Conservation (phyloP, 2,329 filamentous ascomycete genomes). For the Alternaria gaisen region DNA sequence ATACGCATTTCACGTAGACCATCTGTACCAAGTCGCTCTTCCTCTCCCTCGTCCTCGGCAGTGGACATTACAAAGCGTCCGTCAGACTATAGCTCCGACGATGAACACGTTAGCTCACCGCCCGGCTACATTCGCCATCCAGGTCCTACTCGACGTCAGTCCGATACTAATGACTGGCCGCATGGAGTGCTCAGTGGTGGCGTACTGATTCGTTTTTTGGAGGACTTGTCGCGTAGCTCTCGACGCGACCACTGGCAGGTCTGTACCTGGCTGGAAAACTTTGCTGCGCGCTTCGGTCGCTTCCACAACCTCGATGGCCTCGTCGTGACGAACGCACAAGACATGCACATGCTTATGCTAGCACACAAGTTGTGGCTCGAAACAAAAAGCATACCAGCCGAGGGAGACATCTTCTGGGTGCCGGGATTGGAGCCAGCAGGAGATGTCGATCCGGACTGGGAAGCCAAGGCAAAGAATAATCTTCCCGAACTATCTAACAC, state of each 20-base stretch:
- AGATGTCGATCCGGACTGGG: not conserved
- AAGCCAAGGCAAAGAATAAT: not conserved
- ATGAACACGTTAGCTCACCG: not conserved
- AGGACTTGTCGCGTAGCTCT: conserved; percentile 11
- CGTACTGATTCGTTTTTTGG: conserved; percentile 9
- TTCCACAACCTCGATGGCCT: conserved; percentile 23
- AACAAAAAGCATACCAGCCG: not conserved
- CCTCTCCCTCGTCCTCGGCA: not conserved
- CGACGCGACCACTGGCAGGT: conserved; percentile 3
- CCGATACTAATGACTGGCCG: not conserved
- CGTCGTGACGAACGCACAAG: conserved; percentile 5
- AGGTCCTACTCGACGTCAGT: conserved; percentile 2
- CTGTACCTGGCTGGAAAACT: conserved; percentile 16
- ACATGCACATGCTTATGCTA: conserved; percentile 10
- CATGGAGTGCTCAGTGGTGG: conserved; percentile 14
- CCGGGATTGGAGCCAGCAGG: conserved; percentile 14
- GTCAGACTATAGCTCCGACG: not conserved
- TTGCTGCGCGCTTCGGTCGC: conserved; percentile 16
- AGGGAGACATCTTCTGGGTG: conserved; percentile 13
- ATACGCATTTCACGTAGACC: not conserved
- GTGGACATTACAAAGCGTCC: not conserved
- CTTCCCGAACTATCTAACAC: not conserved
- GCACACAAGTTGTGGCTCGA: conserved; percentile 15
- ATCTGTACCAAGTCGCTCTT: not conserved
- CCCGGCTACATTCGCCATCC: not conserved